Evolutionary conservation across 78 protist species (phyloP), one percentile per base, ranked within the genome.

Genomic region (Parvularia atlantis): DNA sequence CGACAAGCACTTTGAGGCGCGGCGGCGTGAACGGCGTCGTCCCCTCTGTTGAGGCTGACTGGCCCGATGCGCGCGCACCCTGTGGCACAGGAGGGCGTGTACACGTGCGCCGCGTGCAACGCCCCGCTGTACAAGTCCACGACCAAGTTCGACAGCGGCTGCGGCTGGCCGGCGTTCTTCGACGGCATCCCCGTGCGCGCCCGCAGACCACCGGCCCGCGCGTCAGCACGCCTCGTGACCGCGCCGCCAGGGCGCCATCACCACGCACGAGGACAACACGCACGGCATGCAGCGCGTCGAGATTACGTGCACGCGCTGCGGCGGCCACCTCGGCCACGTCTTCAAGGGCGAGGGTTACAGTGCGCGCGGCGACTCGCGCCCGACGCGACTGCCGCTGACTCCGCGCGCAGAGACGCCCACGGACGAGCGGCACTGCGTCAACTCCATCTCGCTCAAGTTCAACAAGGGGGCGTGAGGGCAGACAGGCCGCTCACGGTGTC

Each of bases 81-180:
- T 59, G 22, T 13, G 7, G 22, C 63, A 9, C 9, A 75, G 62
- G 66, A 75, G 36, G 78, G 81, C 24, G 33, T 53, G 54, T 84
- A 69, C 40, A 53, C 36, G 31, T 85, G 90, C 67, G 71, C 77
- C 9, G 88, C 70, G 9, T 84, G 89, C 48, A 73, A 33, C 28
- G 26, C 75, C 4, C 86, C 84, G 26, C 69, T 84, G 28, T 84
- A 82, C 70, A 62, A 56, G 26, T 58, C 86, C n/a, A 56, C 26
- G 14, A 28, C 37, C 40, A 84, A 86, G 68, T 88, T 83, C 64
- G 61, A 76, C 28, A 22, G 52, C 1, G 93, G 86, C 20, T 88
- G 93, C 66, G 93, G 93, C 30, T 88, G 93, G 93, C 93, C 93
- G 20, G 78, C 89, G 2, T 88, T 88, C 69, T 78, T 58, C 33